Conservation (phyloP, 495 filamentous ascomycete species). For the Neurospora hispaniola region DNA sequence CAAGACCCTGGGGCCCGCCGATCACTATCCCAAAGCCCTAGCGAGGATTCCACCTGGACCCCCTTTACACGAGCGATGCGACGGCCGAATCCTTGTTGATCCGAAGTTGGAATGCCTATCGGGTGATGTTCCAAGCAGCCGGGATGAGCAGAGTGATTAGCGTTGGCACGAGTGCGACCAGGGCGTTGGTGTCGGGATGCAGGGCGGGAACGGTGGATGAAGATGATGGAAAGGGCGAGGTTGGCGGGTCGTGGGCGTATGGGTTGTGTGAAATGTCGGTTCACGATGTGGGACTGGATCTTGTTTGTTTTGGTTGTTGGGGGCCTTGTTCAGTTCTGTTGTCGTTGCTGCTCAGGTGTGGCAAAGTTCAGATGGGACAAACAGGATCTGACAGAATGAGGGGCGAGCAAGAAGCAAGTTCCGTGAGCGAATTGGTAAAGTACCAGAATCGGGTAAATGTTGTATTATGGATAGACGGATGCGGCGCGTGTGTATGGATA, state of each 20-base stretch:
- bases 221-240: neutral
- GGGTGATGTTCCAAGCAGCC: neutral
- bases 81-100: neutral
- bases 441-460: neutral
- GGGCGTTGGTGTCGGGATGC: neutral
- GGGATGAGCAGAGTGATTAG: neutral
- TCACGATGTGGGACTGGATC: neutral
- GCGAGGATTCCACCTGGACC: neutral
- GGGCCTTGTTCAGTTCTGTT: neutral
- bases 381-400: neutral
- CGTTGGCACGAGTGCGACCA: neutral
- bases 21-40: neutral
- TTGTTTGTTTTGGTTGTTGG: neutral
- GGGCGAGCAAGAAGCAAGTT: neutral
- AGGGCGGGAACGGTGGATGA: neutral
- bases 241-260: neutral
- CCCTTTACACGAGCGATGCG: neutral
- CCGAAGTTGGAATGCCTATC: neutral
- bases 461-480: neutral
- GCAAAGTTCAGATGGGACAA: neutral
- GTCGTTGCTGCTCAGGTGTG: neutral
- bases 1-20: constrained; percentile 12
- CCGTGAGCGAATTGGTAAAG: neutral
- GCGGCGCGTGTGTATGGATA: neutral
- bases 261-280: neutral